Conservation (phyloP, 2,329 filamentous ascomycete genomes). For the Calonectria ilicicola region DNA sequence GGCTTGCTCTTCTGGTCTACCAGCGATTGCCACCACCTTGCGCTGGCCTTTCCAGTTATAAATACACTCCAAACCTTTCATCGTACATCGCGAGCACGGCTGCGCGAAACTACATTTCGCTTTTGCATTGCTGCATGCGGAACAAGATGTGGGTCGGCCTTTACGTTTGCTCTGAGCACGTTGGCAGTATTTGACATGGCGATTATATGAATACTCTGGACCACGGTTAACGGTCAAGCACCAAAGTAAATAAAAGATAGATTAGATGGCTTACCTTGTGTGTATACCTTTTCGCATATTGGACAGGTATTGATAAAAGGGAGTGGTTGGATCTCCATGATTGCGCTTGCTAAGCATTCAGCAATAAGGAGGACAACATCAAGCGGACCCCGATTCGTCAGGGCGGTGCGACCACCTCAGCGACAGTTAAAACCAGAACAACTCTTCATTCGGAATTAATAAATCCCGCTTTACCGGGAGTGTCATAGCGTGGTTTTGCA, state of each 20-base stretch:
- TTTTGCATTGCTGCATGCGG: conserved; percentile 36
- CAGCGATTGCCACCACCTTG: accelerated
- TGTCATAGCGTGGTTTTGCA: too few relatives aligned
- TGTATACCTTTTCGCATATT: conserved; percentile 37
- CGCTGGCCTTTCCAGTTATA: conserved; percentile 8
- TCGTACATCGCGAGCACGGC: conserved; percentile 36
- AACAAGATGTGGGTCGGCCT: conserved; percentile 38
- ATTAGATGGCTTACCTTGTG: conserved; percentile 22
- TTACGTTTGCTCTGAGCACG: conserved; percentile 40
- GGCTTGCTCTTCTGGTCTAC: neutral
- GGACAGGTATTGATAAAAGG: conserved; percentile 25
- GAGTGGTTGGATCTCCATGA: neutral
- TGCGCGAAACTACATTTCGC: conserved; percentile 39
- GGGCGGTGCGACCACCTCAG: too few relatives aligned
- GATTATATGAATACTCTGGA: conserved; percentile 38
- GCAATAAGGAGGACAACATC: too few relatives aligned
- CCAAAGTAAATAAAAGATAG: accelerated
- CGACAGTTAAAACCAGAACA: too few relatives aligned
- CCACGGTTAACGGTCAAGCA: neutral
- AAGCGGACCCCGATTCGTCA: too few relatives aligned
- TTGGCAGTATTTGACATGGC: conserved; percentile 41
- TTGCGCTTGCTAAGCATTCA: too few relatives aligned
- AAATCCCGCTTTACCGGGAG: neutral
- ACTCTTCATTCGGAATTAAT: neutral
- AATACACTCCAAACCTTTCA: conserved; percentile 26